Conservation (phyloP, 805 yeast species). For the Wickerhamiella alocasiicola region DNA sequence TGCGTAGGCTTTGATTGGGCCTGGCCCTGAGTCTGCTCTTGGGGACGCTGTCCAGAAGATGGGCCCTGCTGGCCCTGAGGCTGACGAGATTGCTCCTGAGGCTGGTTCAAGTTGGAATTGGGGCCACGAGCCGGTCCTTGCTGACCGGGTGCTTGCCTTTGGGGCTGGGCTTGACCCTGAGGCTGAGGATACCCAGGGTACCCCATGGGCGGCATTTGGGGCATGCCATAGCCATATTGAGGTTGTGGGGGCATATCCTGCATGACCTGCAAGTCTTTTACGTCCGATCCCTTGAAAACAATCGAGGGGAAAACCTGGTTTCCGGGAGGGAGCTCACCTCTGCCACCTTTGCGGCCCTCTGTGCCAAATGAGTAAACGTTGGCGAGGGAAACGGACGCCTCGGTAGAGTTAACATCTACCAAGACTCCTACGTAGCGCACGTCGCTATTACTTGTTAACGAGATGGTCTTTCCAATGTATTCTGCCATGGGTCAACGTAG, state of each 20-base stretch:
- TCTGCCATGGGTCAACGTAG: too few relatives aligned
- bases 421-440: conserved; percentile 82
- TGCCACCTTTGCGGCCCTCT: conserved; percentile 70
- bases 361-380: conserved; percentile 80
- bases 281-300: conserved; percentile 83
- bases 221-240: conserved; percentile 4
- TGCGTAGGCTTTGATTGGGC: neutral
- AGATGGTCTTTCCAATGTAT: conserved; percentile 80
- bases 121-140: neutral
- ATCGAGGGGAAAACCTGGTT: conserved; percentile 59
- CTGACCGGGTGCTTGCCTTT: neutral
- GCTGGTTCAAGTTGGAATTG: neutral
- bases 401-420: conserved; percentile 77
- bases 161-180: neutral
- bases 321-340: conserved; percentile 60
- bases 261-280: conserved; percentile 73
- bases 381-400: conserved; percentile 74
- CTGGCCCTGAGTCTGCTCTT: neutral
- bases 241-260: conserved; percentile 37
- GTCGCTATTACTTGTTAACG: conserved; percentile 64
- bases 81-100: neutral
- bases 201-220: neutral
- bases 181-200: neutral
- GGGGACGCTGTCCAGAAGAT: neutral
- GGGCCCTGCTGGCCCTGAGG: neutral